Conservation (phyloP, 1,284 basidiomycete species). For the Taiwanofungus camphoratus region DNA sequence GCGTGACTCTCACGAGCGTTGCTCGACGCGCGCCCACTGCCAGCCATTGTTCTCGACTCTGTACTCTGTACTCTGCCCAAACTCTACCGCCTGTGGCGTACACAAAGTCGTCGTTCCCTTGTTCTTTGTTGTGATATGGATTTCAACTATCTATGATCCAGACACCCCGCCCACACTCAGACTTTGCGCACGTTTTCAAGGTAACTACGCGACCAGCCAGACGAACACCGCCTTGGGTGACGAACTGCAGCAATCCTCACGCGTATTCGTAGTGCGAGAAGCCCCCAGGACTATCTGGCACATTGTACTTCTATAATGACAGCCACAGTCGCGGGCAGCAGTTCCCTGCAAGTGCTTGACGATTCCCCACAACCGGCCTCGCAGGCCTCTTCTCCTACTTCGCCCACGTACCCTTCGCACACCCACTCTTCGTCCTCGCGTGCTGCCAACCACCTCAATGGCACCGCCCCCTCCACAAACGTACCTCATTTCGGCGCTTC, state of each 20-base stretch:
- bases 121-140: no score
- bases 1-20: no score
- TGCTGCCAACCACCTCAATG: no score
- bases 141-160: no score
- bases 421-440: constrained; percentile 32
- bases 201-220: constrained; percentile 4
- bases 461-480: constrained; percentile 20
- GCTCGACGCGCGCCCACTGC: no score
- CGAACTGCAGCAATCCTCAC: neutral
- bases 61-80: no score
- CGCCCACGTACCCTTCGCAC: constrained; percentile 34
- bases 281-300: neutral
- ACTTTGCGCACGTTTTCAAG: no score
- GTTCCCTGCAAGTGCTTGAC: constrained; percentile 32
- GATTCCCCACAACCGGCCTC: constrained; percentile 34
- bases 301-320: constrained; percentile 26
- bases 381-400: constrained; percentile 49
- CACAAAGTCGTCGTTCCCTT: no score
- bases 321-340: constrained; percentile 35
- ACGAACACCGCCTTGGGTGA: neutral
- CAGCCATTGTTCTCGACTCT: no score
- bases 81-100: no score
- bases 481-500: constrained; percentile 18
- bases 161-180: no score
- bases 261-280: no score